Evolutionary conservation across 2,329 filamentous ascomycete genomes (phyloP).

Genomic region (Colletotrichum spinosum): DNA sequence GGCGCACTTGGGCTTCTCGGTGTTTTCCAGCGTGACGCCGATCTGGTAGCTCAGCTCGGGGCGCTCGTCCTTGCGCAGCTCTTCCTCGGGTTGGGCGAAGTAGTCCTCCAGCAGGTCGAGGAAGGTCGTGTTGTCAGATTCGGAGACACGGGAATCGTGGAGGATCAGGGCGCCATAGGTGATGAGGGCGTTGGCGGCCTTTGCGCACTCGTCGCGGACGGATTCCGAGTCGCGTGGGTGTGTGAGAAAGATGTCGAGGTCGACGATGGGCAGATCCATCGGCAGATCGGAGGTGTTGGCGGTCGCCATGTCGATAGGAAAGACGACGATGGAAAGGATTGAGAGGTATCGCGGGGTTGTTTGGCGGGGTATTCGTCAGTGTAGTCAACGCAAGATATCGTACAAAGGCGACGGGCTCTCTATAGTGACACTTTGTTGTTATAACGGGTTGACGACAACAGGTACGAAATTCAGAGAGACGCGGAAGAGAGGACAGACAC

Average conservation of each 20-base stretch:
- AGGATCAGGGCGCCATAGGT: conserved; percentile 70
- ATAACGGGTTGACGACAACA: no score
- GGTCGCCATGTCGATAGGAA: not conserved
- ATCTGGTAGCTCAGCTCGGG: conserved; percentile 71
- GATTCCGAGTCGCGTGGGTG: conserved; percentile 54
- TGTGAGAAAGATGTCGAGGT: conserved; percentile 68
- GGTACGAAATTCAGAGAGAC: no score
- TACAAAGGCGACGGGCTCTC: no score
- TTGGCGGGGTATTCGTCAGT: not conserved
- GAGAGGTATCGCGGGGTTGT: not conserved
- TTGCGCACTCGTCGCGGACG: conserved; percentile 63
- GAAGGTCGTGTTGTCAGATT: conserved; percentile 66
- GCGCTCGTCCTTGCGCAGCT: conserved; percentile 63
- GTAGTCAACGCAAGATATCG: no score
- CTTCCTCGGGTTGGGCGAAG: conserved; percentile 66
- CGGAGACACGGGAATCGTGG: conserved; percentile 69
- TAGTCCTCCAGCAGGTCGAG: conserved; percentile 74
- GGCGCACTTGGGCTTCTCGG: conserved; percentile 72
- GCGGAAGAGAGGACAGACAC: not conserved
- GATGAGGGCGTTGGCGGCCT: conserved; percentile 67
- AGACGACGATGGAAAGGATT: no score
- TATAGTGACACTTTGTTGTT: no score
- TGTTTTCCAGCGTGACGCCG: conserved; percentile 72
- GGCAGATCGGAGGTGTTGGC: conserved; percentile 44
- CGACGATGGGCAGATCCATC: conserved; percentile 71